Base-by-base conservation (phyloP, 1,284 basidiomycete species). In the Cryptococcus wingfieldii region DNA sequence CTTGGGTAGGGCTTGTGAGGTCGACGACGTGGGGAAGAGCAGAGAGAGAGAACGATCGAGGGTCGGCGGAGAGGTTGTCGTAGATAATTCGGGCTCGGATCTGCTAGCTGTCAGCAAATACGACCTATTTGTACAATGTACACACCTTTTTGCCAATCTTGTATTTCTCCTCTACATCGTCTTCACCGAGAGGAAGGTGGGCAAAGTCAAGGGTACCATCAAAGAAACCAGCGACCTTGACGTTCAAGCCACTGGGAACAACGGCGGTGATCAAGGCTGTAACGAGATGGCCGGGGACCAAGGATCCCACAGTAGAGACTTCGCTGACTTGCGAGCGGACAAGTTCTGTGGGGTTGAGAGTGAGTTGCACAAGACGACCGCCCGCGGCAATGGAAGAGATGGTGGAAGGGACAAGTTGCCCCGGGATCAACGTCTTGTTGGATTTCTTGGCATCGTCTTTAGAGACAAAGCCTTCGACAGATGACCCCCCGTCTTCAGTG, bases 221-320 rank as follows among this genome's bases (percentile, higher is more conserved):
- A 74, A 94, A 98, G 77, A 90, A 95, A 2, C 94, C 95, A 34
- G 94, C 83, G 19, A 98, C 81, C 77, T 95, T 93, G 48, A 98
- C 80, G 69, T 90, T 90, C 51, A 98, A 79, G 25, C 97, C 96
- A 19, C 80, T 81, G 16, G 87, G 81, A 39, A 86, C 80, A n/a
- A 89, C 82, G 8, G 86, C 84, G 3, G 92, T 97, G 56, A 98
- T 81, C 34, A 97, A 81, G 16, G 83, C 86, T 71, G 88, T 86
- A n/a, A 95, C 90, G 12, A 94, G 82, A 27, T 83, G 81, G 8
- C 94, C 93, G 4, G 96, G 95, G 43, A 98, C 81, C 47, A 98
- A 76, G 4, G 91, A 93, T 13, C 84, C 83, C 57, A 89, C 85
- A 58, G 83, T 87, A 16, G 84, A 83, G n/a, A 90, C 84, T 77